These are phyloP conservation scores for Ochetophila trinervis DNA, from an alignment of 306 rosid genomes.

Conservation along the genomic window DNA sequence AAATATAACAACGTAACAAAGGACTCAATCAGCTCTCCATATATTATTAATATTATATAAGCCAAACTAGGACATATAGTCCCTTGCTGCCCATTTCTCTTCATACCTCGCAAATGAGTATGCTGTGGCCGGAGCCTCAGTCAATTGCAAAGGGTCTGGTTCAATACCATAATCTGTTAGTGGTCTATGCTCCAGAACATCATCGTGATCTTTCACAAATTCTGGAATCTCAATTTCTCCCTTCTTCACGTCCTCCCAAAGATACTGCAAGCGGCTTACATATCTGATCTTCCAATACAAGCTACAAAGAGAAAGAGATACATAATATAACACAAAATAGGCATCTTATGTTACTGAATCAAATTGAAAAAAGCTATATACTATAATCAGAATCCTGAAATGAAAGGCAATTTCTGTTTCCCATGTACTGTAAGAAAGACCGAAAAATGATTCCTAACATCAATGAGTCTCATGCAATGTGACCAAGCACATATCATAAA, in stretches of 20 bases:
- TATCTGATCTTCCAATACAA: slow-evolving; percentile 94
- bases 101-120: slow-evolving; percentile 65
- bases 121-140: slow-evolving; percentile 56
- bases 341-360: not conserved
- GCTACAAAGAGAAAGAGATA: slow-evolving; percentile 32
- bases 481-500: not conserved
- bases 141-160: slow-evolving; percentile 67
- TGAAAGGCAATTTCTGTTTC: not conserved
- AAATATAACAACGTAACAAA: no score
- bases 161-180: slow-evolving; percentile 95
- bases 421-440: not conserved
- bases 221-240: slow-evolving; percentile 81
- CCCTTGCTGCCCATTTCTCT: slow-evolving; percentile 70
- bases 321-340: not conserved
- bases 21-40: no score
- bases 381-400: not conserved
- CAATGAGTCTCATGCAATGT: not conserved
- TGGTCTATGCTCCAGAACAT: slow-evolving; percentile 79
- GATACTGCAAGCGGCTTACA: slow-evolving; percentile 80
- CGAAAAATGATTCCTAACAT: not conserved
- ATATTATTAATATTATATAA: not conserved
- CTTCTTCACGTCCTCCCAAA: slow-evolving; percentile 86
- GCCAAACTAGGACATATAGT: slow-evolving; percentile 41
- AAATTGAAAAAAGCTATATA: not conserved
- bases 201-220: slow-evolving; percentile 77